Evolutionary conservation across 2,329 filamentous ascomycete species (phyloP), one percentile per base, ranked within the genome.

Genomic region (Gaeumannomyces sp.): DNA sequence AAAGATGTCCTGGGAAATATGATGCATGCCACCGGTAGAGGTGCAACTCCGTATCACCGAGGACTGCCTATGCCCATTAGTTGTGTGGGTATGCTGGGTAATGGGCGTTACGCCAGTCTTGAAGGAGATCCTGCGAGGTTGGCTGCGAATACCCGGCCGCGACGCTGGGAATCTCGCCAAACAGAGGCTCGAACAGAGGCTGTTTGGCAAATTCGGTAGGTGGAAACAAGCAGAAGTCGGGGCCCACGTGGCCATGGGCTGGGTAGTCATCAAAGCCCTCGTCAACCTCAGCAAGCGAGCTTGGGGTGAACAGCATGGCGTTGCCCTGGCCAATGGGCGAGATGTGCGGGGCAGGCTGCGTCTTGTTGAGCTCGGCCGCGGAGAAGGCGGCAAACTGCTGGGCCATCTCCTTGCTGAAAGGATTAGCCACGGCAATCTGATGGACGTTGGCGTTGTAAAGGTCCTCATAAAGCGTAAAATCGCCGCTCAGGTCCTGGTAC

Each of bases 281-380:
- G 66, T 92, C 89, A 31, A 86, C 80, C 29, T 85, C 83, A 25
- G 79, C 78, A 66, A 86, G 75, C 0, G 87, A 88, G 58, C 82
- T 81, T 61, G 89, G 87, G 13, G 89, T 89, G 75, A 83, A 89
- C 38, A 92, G 81, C 78, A 91, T 90, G 1, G 86, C 78, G 66
- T 89, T 87, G 50, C 84, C 82, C 70, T 91, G 89, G 6, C 87
- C 89, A 64, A 82, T 81, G 11, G 89, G 89, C 4, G 89, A 92
- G 67, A 92, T 83, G 67, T 91, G 88, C 31, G 81, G 76, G 38
- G 77, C 74, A 38, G 70, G 70, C 65, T 72, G 73, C n/a, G 76
- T 76, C 38, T 76, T 77, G 70, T 75, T 78, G 57, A 80, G 70
- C 19, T 80, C 76, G 7, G 75, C 70, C 5, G 71, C 69, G 5